phyloP scores from a whole-genome alignment of 345 rosid genomes.

The Populus simonii region DNA sequence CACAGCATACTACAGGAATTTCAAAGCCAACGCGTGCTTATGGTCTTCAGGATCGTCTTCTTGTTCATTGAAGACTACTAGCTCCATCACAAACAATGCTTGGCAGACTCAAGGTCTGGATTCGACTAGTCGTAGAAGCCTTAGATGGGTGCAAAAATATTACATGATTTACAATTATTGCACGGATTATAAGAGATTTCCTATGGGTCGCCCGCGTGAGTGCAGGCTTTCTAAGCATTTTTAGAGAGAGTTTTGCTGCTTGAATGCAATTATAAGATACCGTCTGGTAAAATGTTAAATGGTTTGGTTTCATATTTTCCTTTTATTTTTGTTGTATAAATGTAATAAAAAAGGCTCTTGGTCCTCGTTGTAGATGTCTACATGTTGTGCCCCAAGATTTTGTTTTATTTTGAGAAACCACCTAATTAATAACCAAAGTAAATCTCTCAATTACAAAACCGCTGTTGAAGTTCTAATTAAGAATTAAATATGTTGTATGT shows the following conservation, averaged over 20 bases:
- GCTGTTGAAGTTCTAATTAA: no score
- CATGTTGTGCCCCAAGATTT: no score
- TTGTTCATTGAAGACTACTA: background rate
- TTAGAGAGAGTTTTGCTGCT: background rate
- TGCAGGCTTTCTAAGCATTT: constrained; percentile 11
- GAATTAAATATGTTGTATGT: no score
- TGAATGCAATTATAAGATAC: background rate
- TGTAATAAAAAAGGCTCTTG: no score
- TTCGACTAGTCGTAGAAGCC: constrained; percentile 6
- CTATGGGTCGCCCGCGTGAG: constrained; percentile 19
- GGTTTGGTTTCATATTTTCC: no score
- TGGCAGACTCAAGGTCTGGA: constrained; percentile 20
- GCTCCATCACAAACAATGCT: background rate
- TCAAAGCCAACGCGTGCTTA: constrained; percentile 10
- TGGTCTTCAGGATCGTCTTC: constrained; percentile 3
- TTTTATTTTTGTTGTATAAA: no score
- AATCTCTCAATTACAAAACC: no score
- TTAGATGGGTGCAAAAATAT: constrained; percentile 25
- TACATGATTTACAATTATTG: constrained; percentile 24
- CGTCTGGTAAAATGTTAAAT: background rate
- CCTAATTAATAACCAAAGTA: no score
- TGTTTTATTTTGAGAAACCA: no score
- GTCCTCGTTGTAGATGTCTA: no score
- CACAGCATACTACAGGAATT: constrained; percentile 22
- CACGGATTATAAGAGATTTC: constrained; percentile 15